phyloP scores from a whole-genome alignment of 139 green algal genomes.

The Gonium pectorale region DNA sequence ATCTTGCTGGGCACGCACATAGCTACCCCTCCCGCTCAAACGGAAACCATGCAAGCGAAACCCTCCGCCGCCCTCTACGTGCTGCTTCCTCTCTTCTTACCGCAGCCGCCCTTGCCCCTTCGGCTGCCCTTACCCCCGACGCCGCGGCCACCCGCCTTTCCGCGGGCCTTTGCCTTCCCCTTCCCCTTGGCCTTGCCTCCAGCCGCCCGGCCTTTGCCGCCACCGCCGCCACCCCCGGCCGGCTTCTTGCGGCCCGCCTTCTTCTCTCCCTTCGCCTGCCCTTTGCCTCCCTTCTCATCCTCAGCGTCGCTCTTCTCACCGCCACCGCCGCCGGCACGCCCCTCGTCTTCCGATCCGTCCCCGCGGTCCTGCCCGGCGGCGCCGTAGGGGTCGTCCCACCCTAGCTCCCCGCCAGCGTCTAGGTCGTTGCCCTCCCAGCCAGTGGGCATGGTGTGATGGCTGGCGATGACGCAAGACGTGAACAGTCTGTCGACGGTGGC shows the following conservation, averaged over 20 bases:
- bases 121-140: not conserved
- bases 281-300: not conserved
- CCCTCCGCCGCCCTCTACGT: not conserved
- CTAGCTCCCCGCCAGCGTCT: not conserved
- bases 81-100: too few relatives aligned
- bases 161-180: not conserved
- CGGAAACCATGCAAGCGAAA: too few relatives aligned
- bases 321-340: not conserved
- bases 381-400: not conserved
- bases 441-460: not conserved
- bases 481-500: conserved; percentile 13
- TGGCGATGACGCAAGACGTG: conserved; percentile 10
- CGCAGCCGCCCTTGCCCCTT: not conserved
- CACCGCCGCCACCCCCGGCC: not conserved
- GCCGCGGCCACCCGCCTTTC: not conserved
- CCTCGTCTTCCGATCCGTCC: not conserved
- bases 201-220: not conserved
- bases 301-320: not conserved
- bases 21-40: too few relatives aligned
- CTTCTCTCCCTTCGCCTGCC: not conserved
- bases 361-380: not conserved
- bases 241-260: not conserved
- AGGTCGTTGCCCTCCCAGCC: not conserved
- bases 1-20: too few relatives aligned
- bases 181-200: not conserved